phyloP scores from a whole-genome alignment of 345 rosid genomes.

The Moricandia arvensis region DNA sequence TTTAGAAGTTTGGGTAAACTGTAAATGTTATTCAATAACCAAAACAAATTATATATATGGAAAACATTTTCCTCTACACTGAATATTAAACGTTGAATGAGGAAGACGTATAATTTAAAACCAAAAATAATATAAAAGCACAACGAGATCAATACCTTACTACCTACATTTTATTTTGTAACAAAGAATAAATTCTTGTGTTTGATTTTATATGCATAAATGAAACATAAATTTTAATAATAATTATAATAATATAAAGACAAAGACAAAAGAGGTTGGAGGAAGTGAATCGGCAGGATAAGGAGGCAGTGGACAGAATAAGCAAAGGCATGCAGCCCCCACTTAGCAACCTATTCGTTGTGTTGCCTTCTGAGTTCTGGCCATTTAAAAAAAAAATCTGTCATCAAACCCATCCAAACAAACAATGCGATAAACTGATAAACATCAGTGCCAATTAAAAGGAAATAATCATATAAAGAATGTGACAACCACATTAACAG shows the following conservation, averaged over 20 bases:
- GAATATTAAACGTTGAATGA: background rate
- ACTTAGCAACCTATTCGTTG: constrained; percentile 37
- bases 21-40: background rate
- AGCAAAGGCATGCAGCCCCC: constrained; percentile 33
- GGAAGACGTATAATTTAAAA: background rate
- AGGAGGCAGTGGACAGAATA: constrained; percentile 15
- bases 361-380: constrained; percentile 22
- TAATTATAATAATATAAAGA: background rate
- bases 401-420: constrained; percentile 21
- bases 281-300: constrained; percentile 22
- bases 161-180: background rate
- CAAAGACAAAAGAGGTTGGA: background rate
- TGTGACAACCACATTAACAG: background rate
- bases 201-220: background rate
- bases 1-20: constrained; percentile 10
- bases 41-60: background rate
- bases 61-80: background rate
- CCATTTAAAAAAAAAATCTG: background rate
- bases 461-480: background rate
- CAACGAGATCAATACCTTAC: background rate
- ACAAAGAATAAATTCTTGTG: background rate
- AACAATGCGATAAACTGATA: background rate
- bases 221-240: background rate
- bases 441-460: background rate
- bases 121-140: background rate